Conservation (phyloP, 2,329 filamentous ascomycete species). For the Dothiorella sarmentorum region DNA sequence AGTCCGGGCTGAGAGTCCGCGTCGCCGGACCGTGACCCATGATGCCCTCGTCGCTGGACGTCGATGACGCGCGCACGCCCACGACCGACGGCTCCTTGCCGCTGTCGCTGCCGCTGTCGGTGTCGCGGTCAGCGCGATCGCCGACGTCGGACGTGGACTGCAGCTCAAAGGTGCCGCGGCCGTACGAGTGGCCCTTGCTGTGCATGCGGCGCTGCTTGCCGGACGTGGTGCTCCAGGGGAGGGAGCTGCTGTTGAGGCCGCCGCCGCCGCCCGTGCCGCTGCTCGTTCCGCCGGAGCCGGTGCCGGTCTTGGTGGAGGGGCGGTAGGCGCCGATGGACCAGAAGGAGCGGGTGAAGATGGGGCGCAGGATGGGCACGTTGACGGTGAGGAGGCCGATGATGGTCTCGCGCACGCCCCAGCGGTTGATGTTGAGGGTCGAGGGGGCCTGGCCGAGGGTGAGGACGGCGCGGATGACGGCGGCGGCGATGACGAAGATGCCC, state of each 20-base stretch:
- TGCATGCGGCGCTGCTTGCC: background rate
- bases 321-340: slow-evolving; percentile 25
- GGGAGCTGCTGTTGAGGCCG: too few relatives aligned
- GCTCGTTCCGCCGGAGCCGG: background rate
- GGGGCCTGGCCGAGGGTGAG: slow-evolving; percentile 30
- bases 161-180: background rate
- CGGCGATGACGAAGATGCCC: slow-evolving; percentile 36
- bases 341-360: slow-evolving; percentile 29
- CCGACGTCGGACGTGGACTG: too few relatives aligned
- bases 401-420: slow-evolving; percentile 39
- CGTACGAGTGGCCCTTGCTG: background rate
- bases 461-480: slow-evolving; percentile 34
- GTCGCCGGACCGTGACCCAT: background rate
- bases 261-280: background rate
- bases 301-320: background rate
- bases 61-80: background rate
- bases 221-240: background rate
- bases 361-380: slow-evolving; percentile 34
- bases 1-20: background rate
- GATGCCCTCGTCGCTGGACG: background rate
- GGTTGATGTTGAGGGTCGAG: slow-evolving; percentile 34
- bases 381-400: slow-evolving; percentile 37
- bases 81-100: background rate
- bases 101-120: background rate
- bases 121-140: background rate